A percentile compares a stretch with the other conserved stretches of the same genome.
These are phyloP conservation scores for Fraxinus angustifolia DNA, from an alignment of 305 asterid species.

Conservation along the genomic window DNA sequence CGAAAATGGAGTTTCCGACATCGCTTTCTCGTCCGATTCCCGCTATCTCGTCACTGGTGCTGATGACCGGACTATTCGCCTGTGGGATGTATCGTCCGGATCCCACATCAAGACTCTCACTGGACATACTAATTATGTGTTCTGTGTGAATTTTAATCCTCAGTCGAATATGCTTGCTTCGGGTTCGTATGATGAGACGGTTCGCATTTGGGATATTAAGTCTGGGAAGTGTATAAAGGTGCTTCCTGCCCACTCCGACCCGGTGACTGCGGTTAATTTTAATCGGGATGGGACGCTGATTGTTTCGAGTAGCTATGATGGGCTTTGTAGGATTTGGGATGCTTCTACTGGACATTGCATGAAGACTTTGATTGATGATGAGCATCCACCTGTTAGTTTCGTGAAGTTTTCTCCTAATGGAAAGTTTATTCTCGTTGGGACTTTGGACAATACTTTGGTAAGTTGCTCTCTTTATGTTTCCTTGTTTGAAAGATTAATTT, in stretches of 20 bases:
- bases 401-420: constrained; percentile 95
- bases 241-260: constrained; percentile 94
- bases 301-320: constrained; percentile 89
- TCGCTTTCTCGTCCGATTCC: constrained; percentile 77
- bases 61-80: constrained; percentile 83
- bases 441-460: constrained; percentile 84
- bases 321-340: constrained; percentile 97
- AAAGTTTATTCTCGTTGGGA: constrained; percentile 81
- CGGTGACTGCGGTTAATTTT: constrained; percentile 80
- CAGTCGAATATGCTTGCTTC: constrained; percentile 83
- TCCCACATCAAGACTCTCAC: constrained; percentile 66
- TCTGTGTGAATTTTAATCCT: constrained; percentile 82
- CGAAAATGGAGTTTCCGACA: constrained; percentile 77
- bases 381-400: constrained; percentile 92
- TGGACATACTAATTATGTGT: constrained; percentile 84
- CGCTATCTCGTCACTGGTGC: constrained; percentile 87
- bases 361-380: constrained; percentile 92
- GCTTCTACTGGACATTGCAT: constrained; percentile 92
- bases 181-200: constrained; percentile 93
- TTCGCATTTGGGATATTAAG: constrained; percentile 93
- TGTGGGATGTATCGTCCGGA: constrained; percentile 80
- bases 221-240: constrained; percentile 89
- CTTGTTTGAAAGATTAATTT: neutral
- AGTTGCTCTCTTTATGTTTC: constrained; percentile 27
- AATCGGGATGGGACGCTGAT: constrained; percentile 79